Evolutionary conservation across 768 basidiomycete species (phyloP).

Genomic region (Lactarius trivialis): DNA sequence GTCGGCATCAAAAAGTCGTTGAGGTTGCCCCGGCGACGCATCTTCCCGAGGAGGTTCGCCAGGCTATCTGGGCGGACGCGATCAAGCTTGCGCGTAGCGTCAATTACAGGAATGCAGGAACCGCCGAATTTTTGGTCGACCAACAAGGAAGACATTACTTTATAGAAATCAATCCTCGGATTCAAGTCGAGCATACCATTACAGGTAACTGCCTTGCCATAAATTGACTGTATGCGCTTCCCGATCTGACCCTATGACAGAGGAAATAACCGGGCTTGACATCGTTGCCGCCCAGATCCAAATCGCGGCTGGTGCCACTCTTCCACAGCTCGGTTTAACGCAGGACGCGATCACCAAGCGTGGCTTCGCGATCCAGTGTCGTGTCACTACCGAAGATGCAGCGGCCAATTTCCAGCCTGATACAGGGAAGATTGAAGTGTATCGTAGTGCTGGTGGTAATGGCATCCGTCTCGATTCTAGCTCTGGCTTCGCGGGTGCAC

Average conservation of each 20-base stretch:
- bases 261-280: slow-evolving; percentile 99
- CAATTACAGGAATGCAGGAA: slow-evolving; percentile 94
- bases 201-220: slow-evolving; percentile 53
- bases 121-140: slow-evolving; percentile 97
- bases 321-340: slow-evolving; percentile 89
- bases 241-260: slow-evolving; percentile 35
- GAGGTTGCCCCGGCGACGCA: slow-evolving; percentile 97
- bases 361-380: slow-evolving; percentile 97
- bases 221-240: slow-evolving; percentile 1
- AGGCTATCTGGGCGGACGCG: slow-evolving; percentile 83
- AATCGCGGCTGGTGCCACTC: slow-evolving; percentile 96
- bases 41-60: slow-evolving; percentile 83
- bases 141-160: slow-evolving; percentile 96
- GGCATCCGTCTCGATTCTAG: slow-evolving; percentile 95
- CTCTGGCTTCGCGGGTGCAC: slow-evolving; percentile 97
- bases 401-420: slow-evolving; percentile 93
- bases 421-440: slow-evolving; percentile 98
- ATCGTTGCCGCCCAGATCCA: slow-evolving; percentile 99
- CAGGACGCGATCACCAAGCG: slow-evolving; percentile 95
- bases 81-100: slow-evolving; percentile 93
- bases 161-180: slow-evolving; percentile 99
- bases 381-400: slow-evolving; percentile 96
- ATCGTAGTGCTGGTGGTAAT: slow-evolving; percentile 97
- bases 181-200: slow-evolving; percentile 99
- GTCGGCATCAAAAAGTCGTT: slow-evolving; percentile 97